phyloP scores from a whole-genome alignment of 352 stramenopile genomes.

The Phytopythium montanum region DNA sequence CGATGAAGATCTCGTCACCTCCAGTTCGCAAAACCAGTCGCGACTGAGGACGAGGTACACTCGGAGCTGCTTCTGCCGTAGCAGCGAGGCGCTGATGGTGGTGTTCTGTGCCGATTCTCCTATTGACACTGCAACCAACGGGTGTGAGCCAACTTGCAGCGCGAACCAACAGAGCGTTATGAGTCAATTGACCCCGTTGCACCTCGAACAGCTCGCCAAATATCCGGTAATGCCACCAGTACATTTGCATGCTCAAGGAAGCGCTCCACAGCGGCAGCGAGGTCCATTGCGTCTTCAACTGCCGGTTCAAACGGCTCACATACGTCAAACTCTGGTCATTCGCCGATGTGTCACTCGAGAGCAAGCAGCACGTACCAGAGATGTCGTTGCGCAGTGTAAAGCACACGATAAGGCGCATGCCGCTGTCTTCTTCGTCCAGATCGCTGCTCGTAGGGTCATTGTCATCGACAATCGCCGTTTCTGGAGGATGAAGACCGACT shows the following conservation, averaged over 20 bases:
- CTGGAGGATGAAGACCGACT: constrained; percentile 26
- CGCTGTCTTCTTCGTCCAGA: constrained; percentile 11
- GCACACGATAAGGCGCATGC: constrained; percentile 22
- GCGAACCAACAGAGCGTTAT: too few species aligned
- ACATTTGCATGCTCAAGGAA: constrained; percentile 36
- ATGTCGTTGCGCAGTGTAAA: constrained; percentile 35
- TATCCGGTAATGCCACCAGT: constrained; percentile 24
- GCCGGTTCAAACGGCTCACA: background rate
- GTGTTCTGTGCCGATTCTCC: constrained; percentile 11
- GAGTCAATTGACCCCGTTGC: background rate
- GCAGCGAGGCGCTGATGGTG: constrained; percentile 4
- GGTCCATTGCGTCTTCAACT: constrained; percentile 42
- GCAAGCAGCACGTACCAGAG: constrained; percentile 14
- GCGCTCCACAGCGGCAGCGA: constrained; percentile 38
- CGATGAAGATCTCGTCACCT: constrained; percentile 14
- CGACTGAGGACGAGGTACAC: constrained; percentile 31
- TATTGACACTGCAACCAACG: constrained; percentile 16
- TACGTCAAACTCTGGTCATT: background rate
- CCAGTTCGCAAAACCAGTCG: constrained; percentile 34
- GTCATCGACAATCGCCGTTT: constrained; percentile 5
- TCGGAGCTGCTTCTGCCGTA: constrained; percentile 30
- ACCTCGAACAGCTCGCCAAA: constrained; percentile 43
- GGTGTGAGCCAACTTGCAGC: background rate
- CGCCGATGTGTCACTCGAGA: background rate
- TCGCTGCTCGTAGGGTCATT: constrained; percentile 6